phyloP scores from a whole-genome alignment of 164 flowering plant species.

The Stephania japonica region DNA sequence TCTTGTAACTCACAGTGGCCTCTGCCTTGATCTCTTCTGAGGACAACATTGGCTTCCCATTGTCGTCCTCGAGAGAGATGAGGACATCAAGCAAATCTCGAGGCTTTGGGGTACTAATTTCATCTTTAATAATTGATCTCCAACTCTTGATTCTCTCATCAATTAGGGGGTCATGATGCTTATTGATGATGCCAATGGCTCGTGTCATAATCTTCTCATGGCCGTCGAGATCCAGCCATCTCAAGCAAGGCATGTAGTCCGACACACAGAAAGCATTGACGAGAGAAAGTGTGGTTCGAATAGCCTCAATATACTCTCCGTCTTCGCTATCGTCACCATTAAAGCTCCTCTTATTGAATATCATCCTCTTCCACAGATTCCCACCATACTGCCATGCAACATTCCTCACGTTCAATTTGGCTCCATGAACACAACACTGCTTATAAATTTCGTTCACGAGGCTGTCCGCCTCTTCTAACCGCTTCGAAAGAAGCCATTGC shows the following conservation, averaged over 20 bases:
- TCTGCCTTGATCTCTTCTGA: not conserved
- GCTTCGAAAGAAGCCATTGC: constrained; percentile 1
- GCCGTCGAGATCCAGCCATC: constrained; percentile 35
- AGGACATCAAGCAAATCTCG: constrained; percentile 29
- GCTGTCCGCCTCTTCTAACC: not conserved
- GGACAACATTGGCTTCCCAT: not conserved
- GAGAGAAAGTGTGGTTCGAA: constrained; percentile 10
- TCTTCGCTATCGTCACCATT: constrained; percentile 15
- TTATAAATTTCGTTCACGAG: not conserved
- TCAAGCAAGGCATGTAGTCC: constrained; percentile 25
- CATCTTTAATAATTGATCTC: constrained; percentile 5
- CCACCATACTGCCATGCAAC: constrained; percentile 19
- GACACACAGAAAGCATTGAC: constrained; percentile 24
- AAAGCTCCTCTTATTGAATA: constrained; percentile 25
- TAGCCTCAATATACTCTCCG: constrained; percentile 17
- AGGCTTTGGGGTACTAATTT: constrained; percentile 1
- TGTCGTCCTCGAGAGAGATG: constrained; percentile 13
- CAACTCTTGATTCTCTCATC: constrained; percentile 28
- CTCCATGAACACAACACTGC: not conserved
- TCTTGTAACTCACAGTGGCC: not conserved
- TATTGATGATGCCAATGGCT: constrained; percentile 12
- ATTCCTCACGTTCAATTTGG: not conserved
- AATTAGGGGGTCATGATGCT: constrained; percentile 25
- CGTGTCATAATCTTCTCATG: constrained; percentile 26
- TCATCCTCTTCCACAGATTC: constrained; percentile 22